Base-by-base conservation (phyloP, 179 eudicot species). In the Corrigiola litoralis region DNA sequence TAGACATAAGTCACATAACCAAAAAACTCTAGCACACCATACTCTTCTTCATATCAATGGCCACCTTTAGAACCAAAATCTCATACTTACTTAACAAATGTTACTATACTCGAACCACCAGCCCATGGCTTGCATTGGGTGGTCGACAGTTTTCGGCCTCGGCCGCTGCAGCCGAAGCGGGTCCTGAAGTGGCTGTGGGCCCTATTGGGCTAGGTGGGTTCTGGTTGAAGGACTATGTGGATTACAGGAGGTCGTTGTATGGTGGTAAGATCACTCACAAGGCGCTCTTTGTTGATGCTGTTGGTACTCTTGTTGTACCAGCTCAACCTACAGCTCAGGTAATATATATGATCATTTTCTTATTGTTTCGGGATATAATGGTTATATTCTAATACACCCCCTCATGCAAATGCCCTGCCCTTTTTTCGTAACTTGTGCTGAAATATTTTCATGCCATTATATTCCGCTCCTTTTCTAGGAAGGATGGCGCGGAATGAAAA, bases 301-400 rank as follows among this genome's bases (percentile, higher is more conserved):
- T 85, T 66, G 99, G 99, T 21, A 94, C 97, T 48, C 94, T 94
- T 12, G 71, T 90, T 48, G 73, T 88, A 6, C 99, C 99, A 20
- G 87, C 99, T 52, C 99, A 94, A 50, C 94, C 99, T 72, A 94
- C 80, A 84, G 95, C 98, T 6, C 97, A 91, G 95, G 97, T 81
- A 0, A n/a, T n/a, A n/a, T n/a, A n/a, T n/a, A n/a, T n/a, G n/a
- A n/a, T n/a, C n/a, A n/a, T n/a, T n/a, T n/a, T n/a, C n/a, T n/a
- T n/a, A n/a, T n/a, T n/a, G n/a, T n/a, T n/a, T n/a, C n/a, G n/a
- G n/a, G n/a, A n/a, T n/a, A n/a, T n/a, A n/a, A n/a, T n/a, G n/a
- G n/a, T n/a, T n/a, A n/a, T n/a, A n/a, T n/a, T n/a, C n/a, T n/a
- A n/a, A n/a, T n/a, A n/a, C n/a, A n/a, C n/a, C n/a, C n/a, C n/a